Evolutionary conservation across 768 basidiomycete genomes (phyloP).

Genomic region (Pleurotus salmoneostramineus): DNA sequence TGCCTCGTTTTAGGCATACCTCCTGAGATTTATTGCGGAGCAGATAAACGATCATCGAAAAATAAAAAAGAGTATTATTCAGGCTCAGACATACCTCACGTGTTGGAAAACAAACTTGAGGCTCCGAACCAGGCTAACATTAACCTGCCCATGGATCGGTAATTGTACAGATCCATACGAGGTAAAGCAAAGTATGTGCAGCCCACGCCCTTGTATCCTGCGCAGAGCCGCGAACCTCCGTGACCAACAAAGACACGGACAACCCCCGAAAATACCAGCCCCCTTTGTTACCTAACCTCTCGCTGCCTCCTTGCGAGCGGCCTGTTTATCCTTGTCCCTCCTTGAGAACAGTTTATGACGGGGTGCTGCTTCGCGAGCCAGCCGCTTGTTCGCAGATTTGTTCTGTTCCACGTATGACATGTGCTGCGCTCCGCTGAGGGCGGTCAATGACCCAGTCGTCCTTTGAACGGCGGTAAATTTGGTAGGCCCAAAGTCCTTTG

Average conservation of each 20-base stretch:
- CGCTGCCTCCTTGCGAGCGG: conserved; percentile 41
- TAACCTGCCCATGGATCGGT: conserved; percentile 4
- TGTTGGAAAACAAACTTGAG: conserved; percentile 3
- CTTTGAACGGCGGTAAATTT: conserved; percentile 69
- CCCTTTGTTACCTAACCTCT: conserved; percentile 8
- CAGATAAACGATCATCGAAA: conserved; percentile 3
- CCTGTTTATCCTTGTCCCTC: conserved; percentile 73
- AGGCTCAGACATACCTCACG: conserved; percentile 8
- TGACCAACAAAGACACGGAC: no score
- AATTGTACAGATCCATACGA: conserved; percentile 1
- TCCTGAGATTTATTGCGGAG: conserved; percentile 7
- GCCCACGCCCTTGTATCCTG: not conserved
- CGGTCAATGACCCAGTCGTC: conserved; percentile 77
- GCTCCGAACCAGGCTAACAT: not conserved
- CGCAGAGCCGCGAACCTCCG: conserved; percentile 6
- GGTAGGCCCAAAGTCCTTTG: conserved; percentile 80
- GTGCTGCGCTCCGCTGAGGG: conserved; percentile 84
- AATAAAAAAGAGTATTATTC: not conserved
- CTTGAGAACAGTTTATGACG: conserved; percentile 82
- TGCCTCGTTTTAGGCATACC: conserved; percentile 3
- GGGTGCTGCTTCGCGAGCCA: conserved; percentile 49
- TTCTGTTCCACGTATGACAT: conserved; percentile 94
- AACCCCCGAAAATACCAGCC: not conserved
- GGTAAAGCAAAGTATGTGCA: conserved; percentile 3
- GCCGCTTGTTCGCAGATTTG: conserved; percentile 83